These are phyloP conservation scores for Suhomyces panamericanus DNA, from an alignment of 1,139 yeast genomes.

Conservation along the genomic window DNA sequence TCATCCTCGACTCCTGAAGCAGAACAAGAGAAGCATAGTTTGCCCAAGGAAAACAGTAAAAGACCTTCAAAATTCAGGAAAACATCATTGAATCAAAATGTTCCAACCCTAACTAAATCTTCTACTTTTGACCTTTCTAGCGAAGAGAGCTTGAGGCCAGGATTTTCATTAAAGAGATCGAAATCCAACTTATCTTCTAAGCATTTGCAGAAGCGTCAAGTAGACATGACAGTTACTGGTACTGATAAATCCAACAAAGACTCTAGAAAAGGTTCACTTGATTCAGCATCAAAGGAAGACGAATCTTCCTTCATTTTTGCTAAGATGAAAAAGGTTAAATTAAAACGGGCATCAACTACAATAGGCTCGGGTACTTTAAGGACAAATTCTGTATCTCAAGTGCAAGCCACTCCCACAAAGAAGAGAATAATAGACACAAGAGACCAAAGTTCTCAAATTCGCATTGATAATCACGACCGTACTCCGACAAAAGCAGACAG, in stretches of 20 bases:
- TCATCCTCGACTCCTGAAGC: background rate
- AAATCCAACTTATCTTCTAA: slow-evolving; percentile 46
- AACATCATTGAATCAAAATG: slow-evolving; percentile 18
- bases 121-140: slow-evolving; percentile 13
- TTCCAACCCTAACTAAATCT: slow-evolving; percentile 21
- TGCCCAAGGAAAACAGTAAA: background rate
- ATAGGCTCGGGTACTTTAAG: background rate
- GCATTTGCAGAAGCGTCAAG: slow-evolving; percentile 46
- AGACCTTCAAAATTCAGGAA: slow-evolving; percentile 22
- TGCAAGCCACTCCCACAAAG: slow-evolving; percentile 29
- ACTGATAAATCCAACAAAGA: slow-evolving; percentile 4
- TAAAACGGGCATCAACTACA: background rate
- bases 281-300: background rate
- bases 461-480: background rate
- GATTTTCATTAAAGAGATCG: slow-evolving; percentile 39
- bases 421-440: slow-evolving; percentile 7
- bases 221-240: slow-evolving; percentile 37
- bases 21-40: background rate
- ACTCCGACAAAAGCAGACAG: background rate
- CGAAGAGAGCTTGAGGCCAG: slow-evolving; percentile 30
- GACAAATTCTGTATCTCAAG: slow-evolving; percentile 18
- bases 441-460: background rate
- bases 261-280: slow-evolving; percentile 1
- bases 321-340: slow-evolving; percentile 26
- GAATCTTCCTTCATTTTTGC: slow-evolving; percentile 28